These are phyloP conservation scores for Crithidia expoeki DNA, from an alignment of 208 protist genomes.

Conservation along the genomic window DNA sequence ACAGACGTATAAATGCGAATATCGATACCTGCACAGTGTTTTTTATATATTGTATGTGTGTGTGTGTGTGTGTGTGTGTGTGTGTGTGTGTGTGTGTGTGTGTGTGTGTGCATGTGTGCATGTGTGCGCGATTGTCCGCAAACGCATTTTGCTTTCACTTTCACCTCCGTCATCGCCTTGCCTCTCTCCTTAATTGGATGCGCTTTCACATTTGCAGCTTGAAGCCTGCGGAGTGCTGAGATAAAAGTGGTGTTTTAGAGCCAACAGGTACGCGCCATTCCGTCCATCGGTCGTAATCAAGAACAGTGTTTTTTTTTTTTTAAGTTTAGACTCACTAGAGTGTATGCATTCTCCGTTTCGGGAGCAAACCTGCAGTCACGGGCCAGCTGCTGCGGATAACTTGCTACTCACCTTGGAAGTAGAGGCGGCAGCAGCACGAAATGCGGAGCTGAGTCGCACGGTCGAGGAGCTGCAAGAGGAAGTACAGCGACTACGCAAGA, in stretches of 20 bases:
- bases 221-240: too few relatives aligned
- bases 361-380: background rate
- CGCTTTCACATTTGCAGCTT: too few relatives aligned
- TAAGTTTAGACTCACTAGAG: too few relatives aligned
- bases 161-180: too few relatives aligned
- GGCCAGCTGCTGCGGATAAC: constrained; percentile 39
- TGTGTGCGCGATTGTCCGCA: too few relatives aligned
- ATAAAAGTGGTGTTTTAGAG: too few relatives aligned
- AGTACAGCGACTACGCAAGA: constrained; percentile 6
- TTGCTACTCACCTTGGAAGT: constrained; percentile 67
- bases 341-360: background rate
- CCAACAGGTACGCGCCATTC: too few relatives aligned
- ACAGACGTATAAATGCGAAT: too few relatives aligned
- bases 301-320: too few relatives aligned
- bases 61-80: background rate
- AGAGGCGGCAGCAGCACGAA: constrained; percentile 74
- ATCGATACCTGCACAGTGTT: background rate
- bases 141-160: too few relatives aligned
- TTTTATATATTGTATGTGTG: background rate
- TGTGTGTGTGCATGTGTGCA: background rate
- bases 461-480: constrained; percentile 46
- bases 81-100: background rate
- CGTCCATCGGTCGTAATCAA: too few relatives aligned
- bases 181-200: too few relatives aligned
- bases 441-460: constrained; percentile 59